A percentile compares a stretch with the other conserved stretches of the same genome.
These are phyloP conservation scores for Trichoderma hamatum DNA, from an alignment of 2,329 filamentous ascomycete species.

Conservation along the genomic window DNA sequence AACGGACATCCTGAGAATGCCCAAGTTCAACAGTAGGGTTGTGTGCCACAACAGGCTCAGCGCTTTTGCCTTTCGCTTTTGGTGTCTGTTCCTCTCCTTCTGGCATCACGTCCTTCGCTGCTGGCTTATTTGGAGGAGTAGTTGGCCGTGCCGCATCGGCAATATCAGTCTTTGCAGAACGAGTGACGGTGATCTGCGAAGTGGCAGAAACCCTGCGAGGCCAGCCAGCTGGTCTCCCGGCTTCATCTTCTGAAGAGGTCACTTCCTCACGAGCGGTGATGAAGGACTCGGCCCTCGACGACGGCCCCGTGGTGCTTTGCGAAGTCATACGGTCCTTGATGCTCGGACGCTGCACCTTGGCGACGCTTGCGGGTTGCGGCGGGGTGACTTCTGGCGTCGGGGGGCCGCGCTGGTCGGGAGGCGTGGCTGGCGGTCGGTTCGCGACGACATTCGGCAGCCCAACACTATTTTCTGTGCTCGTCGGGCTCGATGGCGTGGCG, in stretches of 20 bases:
- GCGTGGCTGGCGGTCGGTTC: constrained; percentile 56
- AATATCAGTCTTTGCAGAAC: constrained; percentile 35
- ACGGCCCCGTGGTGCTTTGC: constrained; percentile 56
- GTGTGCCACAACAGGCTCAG: constrained; percentile 64
- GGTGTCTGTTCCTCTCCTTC: constrained; percentile 47
- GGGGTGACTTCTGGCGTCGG: constrained; percentile 78
- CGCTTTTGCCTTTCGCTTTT: constrained; percentile 52
- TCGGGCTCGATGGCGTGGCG: constrained; percentile 47
- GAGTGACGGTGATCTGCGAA: constrained; percentile 51
- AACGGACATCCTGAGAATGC: not conserved
- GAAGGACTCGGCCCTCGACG: constrained; percentile 70
- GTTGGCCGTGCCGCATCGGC: constrained; percentile 32
- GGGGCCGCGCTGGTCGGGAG: constrained; percentile 66
- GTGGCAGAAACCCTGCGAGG: constrained; percentile 46
- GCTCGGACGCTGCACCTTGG: constrained; percentile 49
- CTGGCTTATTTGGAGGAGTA: constrained; percentile 47
- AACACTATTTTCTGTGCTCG: constrained; percentile 43
- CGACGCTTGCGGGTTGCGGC: constrained; percentile 55
- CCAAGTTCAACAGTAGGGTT: constrained; percentile 48
- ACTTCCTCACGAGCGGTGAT: constrained; percentile 69
- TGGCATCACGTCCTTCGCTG: constrained; percentile 47
- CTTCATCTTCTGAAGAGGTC: constrained; percentile 64
- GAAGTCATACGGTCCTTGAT: constrained; percentile 54
- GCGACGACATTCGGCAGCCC: constrained; percentile 45
- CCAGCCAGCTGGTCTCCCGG: constrained; percentile 47